phyloP scores from a whole-genome alignment of 1,284 basidiomycete species.

The Tetrapyrgos nigripes region DNA sequence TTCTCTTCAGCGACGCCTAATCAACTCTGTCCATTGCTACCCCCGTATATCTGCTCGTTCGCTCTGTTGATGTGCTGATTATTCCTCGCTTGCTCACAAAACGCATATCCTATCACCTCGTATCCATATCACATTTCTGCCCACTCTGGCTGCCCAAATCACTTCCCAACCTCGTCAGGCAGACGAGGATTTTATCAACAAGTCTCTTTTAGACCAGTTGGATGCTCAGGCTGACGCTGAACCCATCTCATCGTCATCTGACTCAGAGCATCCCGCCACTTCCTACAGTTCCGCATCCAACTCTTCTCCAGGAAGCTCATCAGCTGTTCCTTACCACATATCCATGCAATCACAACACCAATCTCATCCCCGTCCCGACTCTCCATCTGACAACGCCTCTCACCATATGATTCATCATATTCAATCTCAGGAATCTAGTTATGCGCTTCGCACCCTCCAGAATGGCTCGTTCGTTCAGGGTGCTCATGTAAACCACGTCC shows the following conservation, averaged over 20 bases:
- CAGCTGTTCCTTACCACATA: conserved; percentile 59
- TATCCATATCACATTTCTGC: conserved; percentile 43
- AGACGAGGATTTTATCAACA: conserved; percentile 86
- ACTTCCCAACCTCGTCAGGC: conserved; percentile 42
- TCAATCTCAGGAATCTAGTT: conserved; percentile 37
- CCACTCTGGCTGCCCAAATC: conserved; percentile 67
- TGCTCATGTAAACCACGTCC: conserved; percentile 42
- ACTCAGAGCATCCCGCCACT: conserved; percentile 57
- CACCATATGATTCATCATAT: conserved; percentile 40
- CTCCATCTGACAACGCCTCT: conserved; percentile 47
- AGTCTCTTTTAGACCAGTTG: conserved; percentile 78
- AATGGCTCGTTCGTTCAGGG: conserved; percentile 35
- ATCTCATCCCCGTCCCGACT: conserved; percentile 52
- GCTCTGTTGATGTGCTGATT: conserved; percentile 35
- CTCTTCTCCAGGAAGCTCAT: conserved; percentile 60
- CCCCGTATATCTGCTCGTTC: conserved; percentile 11
- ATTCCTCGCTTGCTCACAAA: conserved; percentile 31
- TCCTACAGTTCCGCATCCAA: conserved; percentile 53
- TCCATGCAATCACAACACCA: conserved; percentile 52
- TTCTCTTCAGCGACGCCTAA: conserved; percentile 1
- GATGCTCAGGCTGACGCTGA: conserved; percentile 83
- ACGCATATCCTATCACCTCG: conserved; percentile 33
- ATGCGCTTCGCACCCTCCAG: conserved; percentile 31
- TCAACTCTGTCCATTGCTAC: conserved; percentile 1
- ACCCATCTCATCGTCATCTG: conserved; percentile 55